Evolutionary conservation across 2,329 filamentous ascomycete genomes (phyloP), one percentile per base, ranked within the genome.

Genomic region (Fusarium nematophilum): DNA sequence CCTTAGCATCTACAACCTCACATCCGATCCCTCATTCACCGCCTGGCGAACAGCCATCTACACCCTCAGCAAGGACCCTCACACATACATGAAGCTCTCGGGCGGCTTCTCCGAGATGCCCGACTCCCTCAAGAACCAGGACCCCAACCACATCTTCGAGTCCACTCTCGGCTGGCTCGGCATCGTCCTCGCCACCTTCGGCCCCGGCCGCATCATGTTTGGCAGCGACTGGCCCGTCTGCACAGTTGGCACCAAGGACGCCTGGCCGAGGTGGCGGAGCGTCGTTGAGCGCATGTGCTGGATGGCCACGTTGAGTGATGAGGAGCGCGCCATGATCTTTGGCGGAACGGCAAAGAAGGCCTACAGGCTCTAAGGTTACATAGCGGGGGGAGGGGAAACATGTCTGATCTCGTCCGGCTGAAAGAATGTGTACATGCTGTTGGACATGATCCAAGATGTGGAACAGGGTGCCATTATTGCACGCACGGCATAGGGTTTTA

Each of bases 191-290:
- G 83, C 87, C 23, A 83, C 84, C 1, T 97, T 97, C 70, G 88
- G 90, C 2, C 78, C 90, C 0, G 72, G 79, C 17, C 83, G 92
- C 61, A 83, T 95, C 71, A 93, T 98, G 89, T 97, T 95, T 75
- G 93, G 90, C 18, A 93, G 90, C 62, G 93, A 97, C 75, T 98
- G 94, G 94, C 93, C 94, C 3, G 89, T 97, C 1, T 96, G 92
- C 76, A 93, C 92, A 59, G 78, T 92, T 21, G 68, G 73, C 64
- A 81, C 80, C 34, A 78, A 82, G 40, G 75, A 79, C 17, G 87
- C 90, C 26, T 97, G 93, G 92, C 77, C 78, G 29, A 85, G 89
- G 66, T 97, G 93, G 93, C 85, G 80, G 61, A 80, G 80, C 15
- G 80, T 95, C 2, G 90, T 96, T 14, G 85, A 89, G 59, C 79